Base-by-base conservation (phyloP, 2,329 filamentous ascomycete species). In the Fusarium verticillioides region DNA sequence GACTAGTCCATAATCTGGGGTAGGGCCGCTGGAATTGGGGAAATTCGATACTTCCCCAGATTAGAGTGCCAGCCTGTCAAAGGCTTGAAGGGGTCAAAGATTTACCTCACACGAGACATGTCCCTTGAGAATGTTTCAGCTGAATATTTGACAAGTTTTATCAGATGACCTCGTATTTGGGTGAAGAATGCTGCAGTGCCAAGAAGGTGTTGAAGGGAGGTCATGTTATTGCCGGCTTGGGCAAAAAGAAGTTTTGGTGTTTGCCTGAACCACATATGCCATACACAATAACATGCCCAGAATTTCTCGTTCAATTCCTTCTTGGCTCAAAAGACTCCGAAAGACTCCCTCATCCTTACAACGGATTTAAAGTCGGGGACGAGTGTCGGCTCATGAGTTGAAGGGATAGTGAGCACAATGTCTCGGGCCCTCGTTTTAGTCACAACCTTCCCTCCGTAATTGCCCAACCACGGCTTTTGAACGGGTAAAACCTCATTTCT, bases 41-140 rank as follows among this genome's bases (percentile, higher is more conserved):
- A 70, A 39, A 71, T 71, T 67, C 57, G 47, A 63, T 47, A n/a
- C 60, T 74, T 54, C 66, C 66, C 70, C 70, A 19, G 66, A 58
- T 50, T 56, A 28, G 39, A 43, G 39, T 49, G 44, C n/a, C 21
- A 50, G 37, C 26, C 30, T 42, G 40, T 43, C 44, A 30, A 43
- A 34, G 23, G 18, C 26, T 28, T 23, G 30, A 71, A 56, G 32
- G 40, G 58, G 26, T 34, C 34, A 39, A 28, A 37, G 26, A 23
- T n/a, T 52, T 34, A 37, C 37, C 53, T 60, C n/a, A 19, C 21
- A n/a, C 43, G 39, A 52, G 40, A 32, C 40, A 50, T 40, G 4
- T 18, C 66, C 70, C 70, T 73, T 53, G 32, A 23, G 2, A 46
- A 74, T 73, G 70, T 73, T 50, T 71, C 42, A 56, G 21, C 39